Percentiles rank a stretch among this genome's conserved stretches.
Conservation (phyloP, 2,329 filamentous ascomycete species). For the Annulohypoxylon truncatum region DNA sequence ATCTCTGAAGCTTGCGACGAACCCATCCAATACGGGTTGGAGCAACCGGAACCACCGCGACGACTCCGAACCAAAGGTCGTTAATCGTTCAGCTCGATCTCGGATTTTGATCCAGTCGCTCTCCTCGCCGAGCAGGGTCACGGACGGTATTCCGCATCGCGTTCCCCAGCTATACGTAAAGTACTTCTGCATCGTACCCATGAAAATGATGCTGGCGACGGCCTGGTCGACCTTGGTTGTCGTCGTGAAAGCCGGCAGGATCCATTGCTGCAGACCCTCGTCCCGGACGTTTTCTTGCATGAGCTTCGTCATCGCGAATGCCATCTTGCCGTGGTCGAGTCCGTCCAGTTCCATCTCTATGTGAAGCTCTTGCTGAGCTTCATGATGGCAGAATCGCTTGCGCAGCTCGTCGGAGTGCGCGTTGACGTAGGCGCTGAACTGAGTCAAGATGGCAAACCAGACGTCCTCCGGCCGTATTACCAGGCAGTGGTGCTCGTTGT, state of each 20-base stretch:
- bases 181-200: slow-evolving; percentile 58
- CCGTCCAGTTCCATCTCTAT: slow-evolving; percentile 28
- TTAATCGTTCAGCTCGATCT: slow-evolving; percentile 34
- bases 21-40: slow-evolving; percentile 44
- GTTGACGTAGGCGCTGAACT: slow-evolving; percentile 59
- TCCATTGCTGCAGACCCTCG: slow-evolving; percentile 53
- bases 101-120: slow-evolving; percentile 54
- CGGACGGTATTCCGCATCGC: slow-evolving; percentile 59
- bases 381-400: slow-evolving; percentile 55
- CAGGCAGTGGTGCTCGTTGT: slow-evolving; percentile 57
- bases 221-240: slow-evolving; percentile 56
- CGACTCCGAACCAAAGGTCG: slow-evolving; percentile 38
- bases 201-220: slow-evolving; percentile 56
- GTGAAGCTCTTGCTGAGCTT: slow-evolving; percentile 50
- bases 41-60: slow-evolving; percentile 41
- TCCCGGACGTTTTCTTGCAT: slow-evolving; percentile 55
- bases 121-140: slow-evolving; percentile 59
- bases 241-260: slow-evolving; percentile 58
- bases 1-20: slow-evolving; percentile 46
- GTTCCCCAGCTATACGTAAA: slow-evolving; percentile 51
- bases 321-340: slow-evolving; percentile 49
- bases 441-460: slow-evolving; percentile 61
- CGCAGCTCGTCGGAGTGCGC: slow-evolving; percentile 58
- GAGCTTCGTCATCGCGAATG: slow-evolving; percentile 50
- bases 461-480: slow-evolving; percentile 61